Evolutionary conservation across 495 filamentous ascomycete genomes (phyloP).

Genomic region (Aspergillus hancockii): DNA sequence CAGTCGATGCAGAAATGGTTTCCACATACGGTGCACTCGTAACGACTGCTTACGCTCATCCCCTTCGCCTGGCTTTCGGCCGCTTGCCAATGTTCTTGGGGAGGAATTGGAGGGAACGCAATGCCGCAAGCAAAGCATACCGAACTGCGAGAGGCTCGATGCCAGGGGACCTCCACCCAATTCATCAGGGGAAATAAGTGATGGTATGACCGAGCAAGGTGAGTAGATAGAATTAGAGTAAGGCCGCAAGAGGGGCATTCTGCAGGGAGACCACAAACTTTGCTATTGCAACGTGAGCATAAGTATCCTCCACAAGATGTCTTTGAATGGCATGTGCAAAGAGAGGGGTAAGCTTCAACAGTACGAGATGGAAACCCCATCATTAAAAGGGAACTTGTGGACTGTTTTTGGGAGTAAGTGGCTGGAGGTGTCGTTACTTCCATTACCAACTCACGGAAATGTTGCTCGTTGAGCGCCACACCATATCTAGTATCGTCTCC

Average conservation of each 20-base stretch:
- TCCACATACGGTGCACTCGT: slow-evolving; percentile 79
- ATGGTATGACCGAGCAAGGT: slow-evolving; percentile 92
- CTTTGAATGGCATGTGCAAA: slow-evolving; percentile 89
- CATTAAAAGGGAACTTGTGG: slow-evolving; percentile 79
- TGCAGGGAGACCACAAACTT: slow-evolving; percentile 89
- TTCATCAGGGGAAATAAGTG: slow-evolving; percentile 91
- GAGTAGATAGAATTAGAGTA: slow-evolving; percentile 94
- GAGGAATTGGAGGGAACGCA: slow-evolving; percentile 52
- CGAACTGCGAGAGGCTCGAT: slow-evolving; percentile 53
- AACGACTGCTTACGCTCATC: slow-evolving; percentile 83
- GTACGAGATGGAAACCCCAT: slow-evolving; percentile 98
- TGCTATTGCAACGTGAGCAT: slow-evolving; percentile 84
- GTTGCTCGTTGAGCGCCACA: slow-evolving; percentile 83
- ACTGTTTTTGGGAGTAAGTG: slow-evolving; percentile 66
- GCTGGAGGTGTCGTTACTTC: slow-evolving; percentile 86
- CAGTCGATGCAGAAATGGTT: slow-evolving; percentile 98
- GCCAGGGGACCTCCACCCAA: slow-evolving; percentile 89
- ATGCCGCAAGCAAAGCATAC: slow-evolving; percentile 53
- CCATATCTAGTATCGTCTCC: slow-evolving; percentile 75
- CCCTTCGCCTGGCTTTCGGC: slow-evolving; percentile 50
- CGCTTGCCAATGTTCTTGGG: slow-evolving; percentile 36
- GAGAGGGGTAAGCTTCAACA: slow-evolving; percentile 69
- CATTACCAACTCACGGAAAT: slow-evolving; percentile 87
- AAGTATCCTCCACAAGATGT: slow-evolving; percentile 85
- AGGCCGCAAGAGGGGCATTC: slow-evolving; percentile 90